Evolutionary conservation across 768 basidiomycete species (phyloP).

Genomic region (Pleurotus cornucopiae): DNA sequence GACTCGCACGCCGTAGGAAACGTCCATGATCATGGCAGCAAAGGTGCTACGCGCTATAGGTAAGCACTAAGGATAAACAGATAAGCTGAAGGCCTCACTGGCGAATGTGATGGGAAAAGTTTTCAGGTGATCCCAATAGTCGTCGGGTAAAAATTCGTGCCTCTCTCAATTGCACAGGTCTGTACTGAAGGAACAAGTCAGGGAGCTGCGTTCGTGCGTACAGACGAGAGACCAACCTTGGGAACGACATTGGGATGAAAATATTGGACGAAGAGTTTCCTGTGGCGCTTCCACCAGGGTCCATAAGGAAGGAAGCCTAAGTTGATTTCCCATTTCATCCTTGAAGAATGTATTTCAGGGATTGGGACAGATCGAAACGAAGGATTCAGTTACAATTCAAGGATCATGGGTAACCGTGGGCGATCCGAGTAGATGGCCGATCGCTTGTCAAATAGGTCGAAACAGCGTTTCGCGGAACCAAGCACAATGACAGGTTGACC

Average conservation of each 20-base stretch:
- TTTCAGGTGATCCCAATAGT: constrained; percentile 17
- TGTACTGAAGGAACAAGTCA: constrained; percentile 11
- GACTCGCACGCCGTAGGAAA: constrained; percentile 3
- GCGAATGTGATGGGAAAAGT: constrained; percentile 20
- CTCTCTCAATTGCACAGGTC: constrained; percentile 16
- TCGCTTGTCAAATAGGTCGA: constrained; percentile 23
- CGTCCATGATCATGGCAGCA: constrained; percentile 7
- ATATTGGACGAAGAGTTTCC: constrained; percentile 30
- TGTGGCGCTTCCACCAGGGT: constrained; percentile 33
- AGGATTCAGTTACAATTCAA: constrained; percentile 13
- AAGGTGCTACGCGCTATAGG: neutral
- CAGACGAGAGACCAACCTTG: constrained; percentile 2
- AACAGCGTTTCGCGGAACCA: constrained; percentile 16
- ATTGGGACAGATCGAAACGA: neutral
- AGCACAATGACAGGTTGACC: constrained; percentile 21
- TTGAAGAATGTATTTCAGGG: neutral
- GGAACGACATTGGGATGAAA: constrained; percentile 9
- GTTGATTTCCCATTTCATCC: constrained; percentile 8
- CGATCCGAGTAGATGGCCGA: constrained; percentile 23
- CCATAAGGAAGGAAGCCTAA: constrained; percentile 32
- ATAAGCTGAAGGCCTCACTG: constrained; percentile 15
- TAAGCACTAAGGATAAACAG: neutral
- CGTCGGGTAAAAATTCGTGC: constrained; percentile 18
- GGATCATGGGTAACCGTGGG: constrained; percentile 14
- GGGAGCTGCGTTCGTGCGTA: neutral